Evolutionary conservation across 2,329 filamentous ascomycete genomes (phyloP).

Genomic region (Claviceps africana): DNA sequence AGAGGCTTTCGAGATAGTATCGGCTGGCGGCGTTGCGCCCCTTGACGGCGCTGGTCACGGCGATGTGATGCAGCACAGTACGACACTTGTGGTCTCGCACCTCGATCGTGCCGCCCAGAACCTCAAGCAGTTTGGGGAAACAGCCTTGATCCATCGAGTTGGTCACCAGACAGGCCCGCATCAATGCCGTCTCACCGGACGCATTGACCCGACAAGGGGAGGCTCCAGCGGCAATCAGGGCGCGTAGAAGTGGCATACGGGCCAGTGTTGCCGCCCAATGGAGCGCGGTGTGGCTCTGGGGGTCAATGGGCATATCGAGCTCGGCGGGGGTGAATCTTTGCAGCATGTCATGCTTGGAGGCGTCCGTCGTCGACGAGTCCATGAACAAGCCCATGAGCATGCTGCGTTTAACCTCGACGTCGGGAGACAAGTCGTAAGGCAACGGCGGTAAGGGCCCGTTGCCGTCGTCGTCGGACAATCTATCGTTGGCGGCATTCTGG

Average conservation of each 20-base stretch:
- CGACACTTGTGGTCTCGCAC: conserved; percentile 78
- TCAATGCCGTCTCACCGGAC: conserved; percentile 80
- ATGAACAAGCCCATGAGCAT: conserved; percentile 73
- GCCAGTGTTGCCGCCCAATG: conserved; percentile 95
- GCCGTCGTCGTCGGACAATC: conserved; percentile 31
- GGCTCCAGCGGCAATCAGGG: conserved; percentile 71
- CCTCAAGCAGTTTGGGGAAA: conserved; percentile 80
- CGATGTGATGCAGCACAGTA: conserved; percentile 91
- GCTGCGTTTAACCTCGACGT: conserved; percentile 67
- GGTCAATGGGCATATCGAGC: conserved; percentile 83
- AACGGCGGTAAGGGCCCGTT: conserved; percentile 51
- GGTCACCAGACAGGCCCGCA: conserved; percentile 82
- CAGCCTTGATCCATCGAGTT: conserved; percentile 87
- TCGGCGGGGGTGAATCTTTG: conserved; percentile 63
- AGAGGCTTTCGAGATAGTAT: conserved; percentile 86
- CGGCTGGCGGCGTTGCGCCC: conserved; percentile 81
- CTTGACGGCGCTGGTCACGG: conserved; percentile 88
- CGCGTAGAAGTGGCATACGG: conserved; percentile 65
- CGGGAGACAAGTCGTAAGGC: conserved; percentile 43
- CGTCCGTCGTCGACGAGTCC: conserved; percentile 56
- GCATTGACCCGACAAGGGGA: conserved; percentile 80
- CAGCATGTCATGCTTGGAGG: conserved; percentile 61
- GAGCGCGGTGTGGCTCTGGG: conserved; percentile 75
- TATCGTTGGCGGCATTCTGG: conserved; percentile 31
- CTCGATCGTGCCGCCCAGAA: conserved; percentile 80